phyloP scores from a whole-genome alignment of 164 flowering plant genomes.

The Chimonanthus praecox region DNA sequence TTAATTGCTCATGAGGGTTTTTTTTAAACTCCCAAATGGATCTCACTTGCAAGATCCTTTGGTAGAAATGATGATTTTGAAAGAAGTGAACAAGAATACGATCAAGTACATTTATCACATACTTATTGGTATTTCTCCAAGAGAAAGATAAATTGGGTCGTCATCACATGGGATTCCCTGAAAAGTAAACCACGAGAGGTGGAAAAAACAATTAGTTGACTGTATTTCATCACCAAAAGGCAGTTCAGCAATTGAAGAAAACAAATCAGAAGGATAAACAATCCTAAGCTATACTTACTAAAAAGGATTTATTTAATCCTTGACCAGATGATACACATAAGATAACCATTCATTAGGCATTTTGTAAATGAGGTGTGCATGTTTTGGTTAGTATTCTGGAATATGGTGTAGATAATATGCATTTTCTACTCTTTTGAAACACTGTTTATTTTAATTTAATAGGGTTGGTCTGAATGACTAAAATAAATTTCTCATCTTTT shows the following conservation, averaged over 20 bases:
- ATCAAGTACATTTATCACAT: slow-evolving; percentile 23
- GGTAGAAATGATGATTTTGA: neutral
- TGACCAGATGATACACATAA: no score
- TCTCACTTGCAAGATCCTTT: no score
- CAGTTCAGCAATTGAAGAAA: neutral
- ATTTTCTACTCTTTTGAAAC: no score
- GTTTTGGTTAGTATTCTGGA: no score
- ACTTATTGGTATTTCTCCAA: slow-evolving; percentile 95
- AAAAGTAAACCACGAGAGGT: slow-evolving; percentile 17
- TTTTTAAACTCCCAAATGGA: no score
- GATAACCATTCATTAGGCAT: no score
- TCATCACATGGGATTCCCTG: slow-evolving; percentile 81
- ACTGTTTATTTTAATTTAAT: no score
- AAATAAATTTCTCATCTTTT: no score
- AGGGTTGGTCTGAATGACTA: no score
- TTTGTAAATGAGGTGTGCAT: no score
- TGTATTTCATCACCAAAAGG: neutral
- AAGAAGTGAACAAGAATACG: slow-evolving; percentile 2
- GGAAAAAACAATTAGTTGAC: neutral
- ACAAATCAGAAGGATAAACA: neutral
- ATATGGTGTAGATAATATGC: no score
- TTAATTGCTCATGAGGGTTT: no score
- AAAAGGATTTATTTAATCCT: neutral
- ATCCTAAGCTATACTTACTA: neutral
- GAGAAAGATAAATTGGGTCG: slow-evolving; percentile 81